A percentile compares a stretch with the other conserved stretches of the same genome.
phyloP scores from a whole-genome alignment of 163 green algal species.

The Coccomyxa subellipsoidea region DNA sequence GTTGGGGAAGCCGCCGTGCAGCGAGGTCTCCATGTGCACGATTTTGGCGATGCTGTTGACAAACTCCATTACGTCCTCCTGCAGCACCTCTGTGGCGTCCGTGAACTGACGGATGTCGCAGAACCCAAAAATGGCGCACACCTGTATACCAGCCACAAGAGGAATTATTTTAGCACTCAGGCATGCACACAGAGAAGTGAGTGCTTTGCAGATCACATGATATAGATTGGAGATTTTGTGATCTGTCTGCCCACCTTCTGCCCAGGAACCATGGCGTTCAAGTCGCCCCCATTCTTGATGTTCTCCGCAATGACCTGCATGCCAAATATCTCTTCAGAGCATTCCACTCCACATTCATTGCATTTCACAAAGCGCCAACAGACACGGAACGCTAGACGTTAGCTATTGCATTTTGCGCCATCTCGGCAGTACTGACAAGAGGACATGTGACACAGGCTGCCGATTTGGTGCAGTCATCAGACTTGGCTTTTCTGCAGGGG shows the following conservation, averaged over 20 bases:
- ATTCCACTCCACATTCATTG: not conserved
- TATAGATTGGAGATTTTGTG: not conserved
- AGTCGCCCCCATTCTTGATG: slow-evolving; percentile 83
- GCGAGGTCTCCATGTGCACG: slow-evolving; percentile 80
- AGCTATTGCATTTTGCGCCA: no score
- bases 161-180: not conserved
- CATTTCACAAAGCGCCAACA: not conserved
- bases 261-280: slow-evolving; percentile 93
- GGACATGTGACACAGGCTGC: no score
- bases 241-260: slow-evolving; percentile 39
- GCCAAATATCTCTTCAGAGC: not conserved
- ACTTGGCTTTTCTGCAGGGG: no score
- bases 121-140: slow-evolving; percentile 92
- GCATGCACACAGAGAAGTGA: not conserved
- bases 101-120: slow-evolving; percentile 97
- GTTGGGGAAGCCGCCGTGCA: slow-evolving; percentile 90
- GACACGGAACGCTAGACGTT: not conserved
- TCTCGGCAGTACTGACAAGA: no score
- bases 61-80: slow-evolving; percentile 97
- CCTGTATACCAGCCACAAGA: slow-evolving; percentile 15
- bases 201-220: not conserved
- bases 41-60: slow-evolving; percentile 94
- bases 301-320: slow-evolving; percentile 55
- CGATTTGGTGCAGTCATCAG: no score
- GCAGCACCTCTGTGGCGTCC: slow-evolving; percentile 91